phyloP scores from a whole-genome alignment of 805 yeast genomes.

The Candida tammaniensis region DNA sequence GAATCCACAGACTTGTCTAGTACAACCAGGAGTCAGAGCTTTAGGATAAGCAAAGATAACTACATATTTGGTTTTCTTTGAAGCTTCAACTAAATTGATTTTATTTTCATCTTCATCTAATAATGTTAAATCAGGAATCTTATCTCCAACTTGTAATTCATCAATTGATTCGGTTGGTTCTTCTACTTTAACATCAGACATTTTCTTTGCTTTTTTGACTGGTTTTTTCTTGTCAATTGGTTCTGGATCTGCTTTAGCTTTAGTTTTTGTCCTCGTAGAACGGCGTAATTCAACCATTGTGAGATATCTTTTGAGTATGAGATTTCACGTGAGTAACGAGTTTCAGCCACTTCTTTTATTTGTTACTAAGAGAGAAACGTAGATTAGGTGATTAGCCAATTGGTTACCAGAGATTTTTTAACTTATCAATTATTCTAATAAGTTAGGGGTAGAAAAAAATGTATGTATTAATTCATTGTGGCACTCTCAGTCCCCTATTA shows the following conservation, averaged over 20 bases:
- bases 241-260: conserved; percentile 9
- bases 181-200: conserved; percentile 2
- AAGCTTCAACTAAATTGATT: conserved; percentile 30
- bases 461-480: too few relatives aligned
- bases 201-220: conserved; percentile 6
- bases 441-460: too few relatives aligned
- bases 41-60: conserved; percentile 73
- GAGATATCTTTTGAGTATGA: too few relatives aligned
- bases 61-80: conserved; percentile 30
- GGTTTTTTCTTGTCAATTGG: conserved; percentile 11
- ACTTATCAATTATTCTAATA: too few relatives aligned
- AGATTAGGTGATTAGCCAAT: too few relatives aligned
- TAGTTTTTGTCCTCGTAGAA: conserved; percentile 27
- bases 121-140: conserved; percentile 62
- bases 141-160: conserved; percentile 52
- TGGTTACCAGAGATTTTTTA: too few relatives aligned
- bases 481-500: too few relatives aligned
- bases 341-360: too few relatives aligned
- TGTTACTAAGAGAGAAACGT: too few relatives aligned
- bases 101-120: conserved; percentile 68
- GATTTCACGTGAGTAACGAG: conserved; percentile 2
- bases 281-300: conserved; percentile 39
- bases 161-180: conserved; percentile 3
- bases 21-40: conserved; percentile 96
- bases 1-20: conserved; percentile 90